Evolutionary conservation across 768 basidiomycete species (phyloP), one percentile per base, ranked within the genome.

Genomic region (Neoboletus brunneissimus): DNA sequence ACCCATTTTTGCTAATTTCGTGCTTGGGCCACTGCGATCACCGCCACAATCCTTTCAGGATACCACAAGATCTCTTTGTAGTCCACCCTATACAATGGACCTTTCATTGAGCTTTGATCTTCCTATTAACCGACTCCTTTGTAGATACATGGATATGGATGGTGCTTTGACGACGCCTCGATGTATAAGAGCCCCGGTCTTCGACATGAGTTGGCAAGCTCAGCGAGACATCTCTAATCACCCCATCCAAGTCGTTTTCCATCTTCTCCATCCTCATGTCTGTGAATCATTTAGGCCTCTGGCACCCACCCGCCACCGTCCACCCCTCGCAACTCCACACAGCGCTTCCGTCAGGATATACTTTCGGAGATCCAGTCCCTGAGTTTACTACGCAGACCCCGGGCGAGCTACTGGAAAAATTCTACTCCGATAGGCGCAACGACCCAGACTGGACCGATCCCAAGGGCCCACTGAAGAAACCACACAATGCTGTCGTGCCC

Each of bases 301-400:
- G 51, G 64, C 0, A 18, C 11, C 31, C 37, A 9, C 64, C 63
- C 1, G 5, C 32, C 20, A 49, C 63, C 10, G 42, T 55, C 13
- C 18, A 32, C 2, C 63, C 56, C 1, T 31, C 16, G 8, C 37
- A 58, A 4, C 59, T 65, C 20, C 35, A 53, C 2, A 4, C 1
- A 2, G 52, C 34, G 5, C 48, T 51, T 50, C 44, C 56, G 2
- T 13, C 42, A 4, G 43, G 34, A 25, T 34, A 29, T 8, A 1
- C 15, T 5, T 46, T 50, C 35, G 31, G 5, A 0, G 13, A 20
- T 16, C 22, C 45, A 0, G 12, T 56, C 2, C 54, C 58, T 2
- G 1, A 35, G 5, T 9, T n/a, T 3, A 52, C 57, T 1, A 47
- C 3, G 12, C 32, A 6, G 37, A 53, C 25, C 16, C 62, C 65